Evolutionary conservation across 1,139 yeast genomes (phyloP), one percentile per base, ranked within the genome.

Genomic region (Scheffersomyces parashehatae): DNA sequence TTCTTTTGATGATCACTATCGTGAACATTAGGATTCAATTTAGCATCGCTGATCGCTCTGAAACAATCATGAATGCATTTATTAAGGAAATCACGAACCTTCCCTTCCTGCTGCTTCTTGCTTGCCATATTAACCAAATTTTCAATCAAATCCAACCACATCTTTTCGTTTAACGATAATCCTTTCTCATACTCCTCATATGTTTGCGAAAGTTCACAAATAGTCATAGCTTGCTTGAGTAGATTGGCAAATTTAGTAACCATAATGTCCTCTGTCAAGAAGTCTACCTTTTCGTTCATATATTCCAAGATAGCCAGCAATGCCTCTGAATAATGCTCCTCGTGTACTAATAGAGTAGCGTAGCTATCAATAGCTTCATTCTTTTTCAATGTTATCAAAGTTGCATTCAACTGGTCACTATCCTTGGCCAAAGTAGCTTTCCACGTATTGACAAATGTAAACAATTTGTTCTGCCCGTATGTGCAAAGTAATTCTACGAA

Each of bases 11-110:
- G 26, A 2, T 50, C 45, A 9, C 48, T 49, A 24, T 48, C 43
- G 26, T 54, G 48, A n/a, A 59, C 58, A n/a, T 58, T 54, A 14
- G 65, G 60, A 39, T 61, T 59, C 2, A 71, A 58, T 42, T 69
- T 65, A 10, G 64, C 55, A 49, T 75, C 76, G 45, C 81, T 75
- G 42, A 82, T 63, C 24, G 60, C 67, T 16, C 81, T 67, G 59
- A 83, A 83, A 24, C 81, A 61, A 39, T 71, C 74, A 52, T 81
- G 83, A 3, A 81, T 67, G 26, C 77, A 64, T 44, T 70, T 60
- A 49, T 79, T 78, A 39, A 71, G 60, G 9, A 70, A 56, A 32
- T 62, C 62, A 2, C 63, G 47, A 1, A 59, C 49, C 20, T 14
- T 8, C 24, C 47, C 48, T 0, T 45, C 14, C 8, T 37, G 44